A percentile compares a stretch with the other conserved stretches of the same genome.
Evolutionary conservation across 2,329 filamentous ascomycete species (phyloP).

Genomic region (Clonostachys sp.): DNA sequence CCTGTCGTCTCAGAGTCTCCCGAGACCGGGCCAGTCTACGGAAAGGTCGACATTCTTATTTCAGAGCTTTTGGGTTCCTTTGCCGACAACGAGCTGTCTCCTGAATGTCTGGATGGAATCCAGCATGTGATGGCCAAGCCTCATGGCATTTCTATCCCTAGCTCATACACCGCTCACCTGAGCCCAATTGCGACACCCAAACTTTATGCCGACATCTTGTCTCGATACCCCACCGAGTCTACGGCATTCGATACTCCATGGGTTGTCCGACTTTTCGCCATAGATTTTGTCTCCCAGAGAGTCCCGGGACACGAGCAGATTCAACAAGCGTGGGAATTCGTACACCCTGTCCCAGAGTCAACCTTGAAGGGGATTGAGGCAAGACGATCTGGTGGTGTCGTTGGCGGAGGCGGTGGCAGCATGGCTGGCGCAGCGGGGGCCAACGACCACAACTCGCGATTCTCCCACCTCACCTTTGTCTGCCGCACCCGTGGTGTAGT

Average conservation of each 20-base stretch:
- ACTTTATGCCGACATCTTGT: slow-evolving; percentile 74
- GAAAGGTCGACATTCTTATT: slow-evolving; percentile 84
- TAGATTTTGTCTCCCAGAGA: slow-evolving; percentile 75
- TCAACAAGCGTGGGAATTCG: slow-evolving; percentile 76
- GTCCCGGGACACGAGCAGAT: slow-evolving; percentile 58
- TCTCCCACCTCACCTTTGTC: slow-evolving; percentile 72
- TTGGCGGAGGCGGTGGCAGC: slow-evolving; percentile 64
- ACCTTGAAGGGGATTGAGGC: slow-evolving; percentile 51
- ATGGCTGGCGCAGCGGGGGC: slow-evolving; percentile 73
- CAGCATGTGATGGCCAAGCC: slow-evolving; percentile 77
- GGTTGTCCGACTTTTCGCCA: slow-evolving; percentile 86
- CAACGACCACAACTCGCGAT: slow-evolving; percentile 89
- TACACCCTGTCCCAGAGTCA: slow-evolving; percentile 62
- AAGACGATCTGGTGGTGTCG: slow-evolving; percentile 59
- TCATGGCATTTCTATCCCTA: slow-evolving; percentile 88
- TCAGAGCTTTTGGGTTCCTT: slow-evolving; percentile 95
- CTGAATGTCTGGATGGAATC: slow-evolving; percentile 93
- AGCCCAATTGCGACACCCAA: slow-evolving; percentile 89
- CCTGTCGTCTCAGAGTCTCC: slow-evolving; percentile 49
- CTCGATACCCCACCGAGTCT: slow-evolving; percentile 55
- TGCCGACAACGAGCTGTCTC: slow-evolving; percentile 93
- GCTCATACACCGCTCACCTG: slow-evolving; percentile 88
- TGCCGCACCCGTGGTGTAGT: slow-evolving; percentile 76
- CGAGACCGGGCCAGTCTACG: slow-evolving; percentile 40
- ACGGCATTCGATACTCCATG: slow-evolving; percentile 87